A percentile compares a stretch with the other conserved stretches of the same genome.
Evolutionary conservation across 805 yeast species (phyloP).

Genomic region (Starmera pachycereana): DNA sequence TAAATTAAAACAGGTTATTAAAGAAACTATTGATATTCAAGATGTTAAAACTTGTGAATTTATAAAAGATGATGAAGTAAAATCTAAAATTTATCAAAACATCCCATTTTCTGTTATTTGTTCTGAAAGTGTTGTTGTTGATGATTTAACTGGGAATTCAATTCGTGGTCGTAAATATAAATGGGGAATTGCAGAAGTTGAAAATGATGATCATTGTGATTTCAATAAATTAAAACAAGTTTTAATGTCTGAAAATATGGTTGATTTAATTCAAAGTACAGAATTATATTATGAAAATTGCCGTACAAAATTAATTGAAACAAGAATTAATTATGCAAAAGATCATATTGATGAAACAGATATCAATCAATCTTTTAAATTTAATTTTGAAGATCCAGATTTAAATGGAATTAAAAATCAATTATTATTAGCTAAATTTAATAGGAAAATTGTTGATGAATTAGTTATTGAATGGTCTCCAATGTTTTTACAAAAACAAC

Average conservation of each 20-base stretch:
- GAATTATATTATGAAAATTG: slow-evolving; percentile 67
- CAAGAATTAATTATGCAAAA: slow-evolving; percentile 26
- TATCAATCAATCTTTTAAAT: neutral
- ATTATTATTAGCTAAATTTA: slow-evolving; percentile 26
- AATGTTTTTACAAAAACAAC: slow-evolving; percentile 33
- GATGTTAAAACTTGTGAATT: slow-evolving; percentile 50
- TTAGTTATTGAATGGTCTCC: slow-evolving; percentile 35
- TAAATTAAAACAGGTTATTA: slow-evolving; percentile 43
- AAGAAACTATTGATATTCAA: slow-evolving; percentile 39
- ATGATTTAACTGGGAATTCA: slow-evolving; percentile 31
- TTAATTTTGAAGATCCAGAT: slow-evolving; percentile 20
- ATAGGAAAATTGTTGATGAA: slow-evolving; percentile 28
- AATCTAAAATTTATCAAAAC: slow-evolving; percentile 23
- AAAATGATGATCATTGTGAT: slow-evolving; percentile 70
- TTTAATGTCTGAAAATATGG: slow-evolving; percentile 59
- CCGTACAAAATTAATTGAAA: slow-evolving; percentile 45
- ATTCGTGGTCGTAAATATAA: slow-evolving; percentile 70
- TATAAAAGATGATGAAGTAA: slow-evolving; percentile 27
- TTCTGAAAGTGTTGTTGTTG: slow-evolving; percentile 37
- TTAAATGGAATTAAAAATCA: slow-evolving; percentile 27
- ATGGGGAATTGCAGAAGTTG: slow-evolving; percentile 87
- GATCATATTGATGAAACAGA: slow-evolving; percentile 5
- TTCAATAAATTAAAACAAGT: slow-evolving; percentile 53
- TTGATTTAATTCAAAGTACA: slow-evolving; percentile 68
- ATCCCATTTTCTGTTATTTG: slow-evolving; percentile 71